Base-by-base conservation (phyloP, 495 filamentous ascomycete genomes). In the Annulohypoxylon nitens region DNA sequence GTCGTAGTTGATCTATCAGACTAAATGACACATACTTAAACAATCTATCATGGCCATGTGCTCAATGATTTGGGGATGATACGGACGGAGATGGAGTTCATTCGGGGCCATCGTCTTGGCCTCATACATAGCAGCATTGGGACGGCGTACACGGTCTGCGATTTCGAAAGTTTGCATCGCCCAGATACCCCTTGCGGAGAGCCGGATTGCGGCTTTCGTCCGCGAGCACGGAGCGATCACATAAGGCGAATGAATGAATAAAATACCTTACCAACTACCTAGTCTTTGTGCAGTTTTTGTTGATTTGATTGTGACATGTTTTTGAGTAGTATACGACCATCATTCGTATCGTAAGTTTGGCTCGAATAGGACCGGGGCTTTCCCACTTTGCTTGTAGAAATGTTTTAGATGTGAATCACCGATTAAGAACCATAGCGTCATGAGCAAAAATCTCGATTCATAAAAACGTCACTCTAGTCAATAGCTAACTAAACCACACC, bases 101-200 rank as follows among this genome's bases (percentile, higher is more conserved):
- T 26, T 30, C 20, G 36, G 62, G 41, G 30, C 26, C 39, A 58
- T 62, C 36, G 43, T 47, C 5, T 25, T 51, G 30, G 20, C 48
- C 63, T 70, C 50, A 34, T 70, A 75, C 63, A 63, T 70, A 70
- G 53, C 58, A 63, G 67, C 72, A 75, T 75, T 14, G 45, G 23
- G 55, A 64, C 26, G 72, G 72, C 72, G 72, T 70, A 26, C 41
- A 47, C 14, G 66, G 58, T 64, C 58, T 34, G 45, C 9, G 26
- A 14, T 54, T 70, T 55, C 20, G 34, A 30, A 57, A 41, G 1
- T 57, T 58, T 55, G 57, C 41, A 54, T 67, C 37, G 26, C 67
- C 58, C 66, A 67, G 70, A 75, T 75, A 75, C 72, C 72, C 72
- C 55, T 11, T n/a, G 62, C 20, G 62, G 55, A 62, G 53, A 66